phyloP scores from a whole-genome alignment of 208 protist species.

The Leishmania turanica region DNA sequence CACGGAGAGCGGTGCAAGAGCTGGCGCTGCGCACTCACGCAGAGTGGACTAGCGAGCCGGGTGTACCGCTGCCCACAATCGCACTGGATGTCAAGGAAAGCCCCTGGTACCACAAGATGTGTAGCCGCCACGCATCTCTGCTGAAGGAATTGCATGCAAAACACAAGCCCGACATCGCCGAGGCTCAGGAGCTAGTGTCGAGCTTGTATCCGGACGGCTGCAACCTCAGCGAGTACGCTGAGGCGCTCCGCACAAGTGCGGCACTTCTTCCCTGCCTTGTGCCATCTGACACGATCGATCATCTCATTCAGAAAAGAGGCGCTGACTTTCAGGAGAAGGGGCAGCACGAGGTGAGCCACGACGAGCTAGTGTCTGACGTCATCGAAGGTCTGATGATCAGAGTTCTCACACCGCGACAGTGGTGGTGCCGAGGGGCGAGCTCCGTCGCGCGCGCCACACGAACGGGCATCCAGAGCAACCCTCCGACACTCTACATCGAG shows the following conservation, averaged over 20 bases:
- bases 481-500: slow-evolving; percentile 58
- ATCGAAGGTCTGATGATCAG: slow-evolving; percentile 52
- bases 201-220: slow-evolving; percentile 78
- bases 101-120: slow-evolving; percentile 61
- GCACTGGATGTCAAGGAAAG: slow-evolving; percentile 32
- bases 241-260: slow-evolving; percentile 69
- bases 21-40: slow-evolving; percentile 52
- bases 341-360: slow-evolving; percentile 33
- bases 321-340: slow-evolving; percentile 24
- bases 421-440: slow-evolving; percentile 44
- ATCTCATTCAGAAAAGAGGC: slow-evolving; percentile 39
- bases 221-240: slow-evolving; percentile 60
- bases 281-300: slow-evolving; percentile 28
- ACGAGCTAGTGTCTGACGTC: slow-evolving; percentile 51
- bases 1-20: slow-evolving; percentile 43
- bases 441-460: slow-evolving; percentile 15
- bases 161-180: slow-evolving; percentile 37
- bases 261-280: slow-evolving; percentile 70
- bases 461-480: slow-evolving; percentile 45
- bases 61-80: background rate
- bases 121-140: slow-evolving; percentile 36
- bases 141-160: slow-evolving; percentile 21
- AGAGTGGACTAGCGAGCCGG: slow-evolving; percentile 9
- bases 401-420: slow-evolving; percentile 50
- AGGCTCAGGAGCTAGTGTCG: slow-evolving; percentile 51